Evolutionary conservation across 2,329 filamentous ascomycete species (phyloP).

Genomic region (Cladosporium austrohemisphaericum): DNA sequence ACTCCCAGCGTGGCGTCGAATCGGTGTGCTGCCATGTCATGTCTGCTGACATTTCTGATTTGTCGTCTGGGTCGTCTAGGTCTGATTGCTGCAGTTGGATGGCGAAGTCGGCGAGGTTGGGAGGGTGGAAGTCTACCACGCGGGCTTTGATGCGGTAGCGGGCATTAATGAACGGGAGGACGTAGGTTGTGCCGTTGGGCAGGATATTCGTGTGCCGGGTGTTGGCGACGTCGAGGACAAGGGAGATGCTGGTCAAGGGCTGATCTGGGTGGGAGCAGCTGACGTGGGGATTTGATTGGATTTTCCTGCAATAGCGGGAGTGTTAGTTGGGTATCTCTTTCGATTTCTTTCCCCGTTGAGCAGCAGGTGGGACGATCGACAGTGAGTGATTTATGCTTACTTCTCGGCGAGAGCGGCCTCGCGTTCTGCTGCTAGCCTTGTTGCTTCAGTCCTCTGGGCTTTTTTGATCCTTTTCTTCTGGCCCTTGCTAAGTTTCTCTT

Average conservation of each 20-base stretch:
- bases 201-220: constrained; percentile 45
- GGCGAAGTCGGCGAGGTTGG: constrained; percentile 67
- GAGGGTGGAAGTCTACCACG: constrained; percentile 78
- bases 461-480: constrained; percentile 36
- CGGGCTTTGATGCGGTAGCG: constrained; percentile 68
- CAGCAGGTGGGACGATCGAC: background rate
- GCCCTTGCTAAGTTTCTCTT: constrained; percentile 20
- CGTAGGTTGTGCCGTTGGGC: constrained; percentile 22
- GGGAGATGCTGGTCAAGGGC: constrained; percentile 38
- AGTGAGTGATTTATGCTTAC: background rate
- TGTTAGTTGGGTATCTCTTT: too few relatives aligned
- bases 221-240: constrained; percentile 47
- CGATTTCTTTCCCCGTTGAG: too few relatives aligned
- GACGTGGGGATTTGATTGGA: constrained; percentile 26
- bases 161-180: constrained; percentile 48
- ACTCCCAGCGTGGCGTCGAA: constrained; percentile 61
- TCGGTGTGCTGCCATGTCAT: constrained; percentile 14
- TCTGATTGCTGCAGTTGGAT: constrained; percentile 15
- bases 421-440: background rate
- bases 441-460: constrained; percentile 29
- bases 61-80: constrained; percentile 25
- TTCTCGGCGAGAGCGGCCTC: background rate
- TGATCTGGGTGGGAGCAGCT: constrained; percentile 44
- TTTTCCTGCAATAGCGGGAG: constrained; percentile 5
- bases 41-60: constrained; percentile 33